Evolutionary conservation across 1,139 yeast species (phyloP), one percentile per base, ranked within the genome.

Genomic region (Protomyces macrosporus): DNA sequence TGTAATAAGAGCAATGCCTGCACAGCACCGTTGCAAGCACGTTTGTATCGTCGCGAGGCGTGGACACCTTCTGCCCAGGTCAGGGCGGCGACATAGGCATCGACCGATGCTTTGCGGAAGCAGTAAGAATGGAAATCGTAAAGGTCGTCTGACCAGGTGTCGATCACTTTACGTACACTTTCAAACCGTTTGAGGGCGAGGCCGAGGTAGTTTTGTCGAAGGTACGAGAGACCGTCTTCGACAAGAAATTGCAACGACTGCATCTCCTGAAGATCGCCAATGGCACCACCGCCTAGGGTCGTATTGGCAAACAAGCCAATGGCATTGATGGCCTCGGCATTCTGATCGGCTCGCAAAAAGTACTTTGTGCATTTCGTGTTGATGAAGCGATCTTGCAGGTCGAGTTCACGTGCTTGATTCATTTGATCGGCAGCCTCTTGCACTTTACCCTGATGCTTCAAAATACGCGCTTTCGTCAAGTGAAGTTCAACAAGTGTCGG

Each of bases 81-180:
- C 63, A 91, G 70, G 79, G 88, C 83, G 35, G 84, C 85, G 45
- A 88, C 70, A 72, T 93, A 93, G 33, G 93, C 86, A 67, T 96
- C 81, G 35, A 95, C 86, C 4, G 98, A 89, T 14, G 98, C 98
- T 70, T 87, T 85, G 76, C 97, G 84, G 80, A 89, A 83, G 73
- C 96, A 87, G 75, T 90, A 93, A 54, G 88, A 86, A 74, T 93
- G 98, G 85, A 93, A 93, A 73, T 93, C 99, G 70, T 87, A 82
- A 76, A 93, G 97, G 72, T 95, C 98, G 67, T 83, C 84, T 72
- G 79, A 82, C 75, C 86, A 90, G 65, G 84, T 88, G 59, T 83
- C 81, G 75, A 85, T 90, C 12, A 63, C 61, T 50, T 84, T 84
- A 61, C 84, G 78, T 40, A 90, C 81, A 0, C 90, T 85, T 48